Base-by-base conservation (phyloP, 352 stramenopile species). In the Lagenidium giganteum region DNA sequence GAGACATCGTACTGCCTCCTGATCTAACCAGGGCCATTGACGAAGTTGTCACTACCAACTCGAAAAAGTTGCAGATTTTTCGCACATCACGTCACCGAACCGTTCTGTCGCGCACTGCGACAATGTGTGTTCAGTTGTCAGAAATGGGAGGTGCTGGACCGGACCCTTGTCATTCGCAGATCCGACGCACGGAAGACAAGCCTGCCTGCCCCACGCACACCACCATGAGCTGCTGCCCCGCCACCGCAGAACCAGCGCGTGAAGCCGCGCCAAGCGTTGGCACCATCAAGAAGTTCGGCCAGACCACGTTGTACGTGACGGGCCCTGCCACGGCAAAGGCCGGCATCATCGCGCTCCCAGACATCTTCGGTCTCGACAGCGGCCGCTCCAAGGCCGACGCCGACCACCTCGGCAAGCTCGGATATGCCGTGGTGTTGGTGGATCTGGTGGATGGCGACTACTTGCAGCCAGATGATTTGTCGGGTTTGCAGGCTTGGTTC, bases 341-440 rank as follows among this genome's bases (percentile, higher is more conserved):
- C n/a, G 59, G 58, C 18, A n/a, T 72, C 9, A 23, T 72, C 5
- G 47, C 40, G 21, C 56, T 72, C 17, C 58, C 62, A 21, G 54
- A 72, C 32, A 55, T 66, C 32, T 66, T 61, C 31, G 62, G 62
- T 4, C 39, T 42, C 3, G 33, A 60, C 25, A 73, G 63, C 41
- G 50, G 63, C 17, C 58, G 63, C 26, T 64, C 57, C 45, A 67
- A 70, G 48, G 32, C 54, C 30, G 58, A 70, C 32, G 57, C 50
- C 11, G 54, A 67, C 32, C 38, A 33, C 11, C 35, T 70, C n/a
- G 57, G 42, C 22, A 57, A 62, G n/a, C 18, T 61, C n/a, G 60
- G 54, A 4, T 73, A 67, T 21, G 45, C 46, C 23, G 59, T 70
- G 1, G 63, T 51, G 26, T 17, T 73, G 11, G 47, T 73, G 22